These are phyloP conservation scores for Xylaria intraflava DNA, from an alignment of 495 filamentous ascomycete genomes.

Conservation along the genomic window DNA sequence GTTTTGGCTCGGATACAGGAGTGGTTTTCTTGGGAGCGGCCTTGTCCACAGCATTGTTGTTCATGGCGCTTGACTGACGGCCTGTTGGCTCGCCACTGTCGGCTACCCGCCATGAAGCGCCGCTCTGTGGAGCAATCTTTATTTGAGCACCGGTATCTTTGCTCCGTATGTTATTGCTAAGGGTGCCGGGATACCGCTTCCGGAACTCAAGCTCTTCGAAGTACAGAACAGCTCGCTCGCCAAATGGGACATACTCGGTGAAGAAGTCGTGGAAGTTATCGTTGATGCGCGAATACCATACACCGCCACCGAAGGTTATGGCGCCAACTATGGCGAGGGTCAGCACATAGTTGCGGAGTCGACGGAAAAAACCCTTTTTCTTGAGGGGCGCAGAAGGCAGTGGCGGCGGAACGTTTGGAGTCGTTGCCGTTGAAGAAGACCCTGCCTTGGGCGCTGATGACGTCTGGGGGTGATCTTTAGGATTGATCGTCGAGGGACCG, in stretches of 20 bases:
- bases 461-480: slow-evolving; percentile 55
- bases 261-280: slow-evolving; percentile 99
- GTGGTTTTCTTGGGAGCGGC: slow-evolving; percentile 26
- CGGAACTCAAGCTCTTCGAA: slow-evolving; percentile 94
- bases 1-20: slow-evolving; percentile 20
- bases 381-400: slow-evolving; percentile 44
- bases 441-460: slow-evolving; percentile 42
- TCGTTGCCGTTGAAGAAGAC: background rate
- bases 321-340: slow-evolving; percentile 65
- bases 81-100: slow-evolving; percentile 37
- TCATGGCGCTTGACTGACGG: slow-evolving; percentile 40
- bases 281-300: slow-evolving; percentile 84
- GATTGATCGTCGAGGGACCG: slow-evolving; percentile 48
- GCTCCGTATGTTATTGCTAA: slow-evolving; percentile 43
- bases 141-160: slow-evolving; percentile 62
- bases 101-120: slow-evolving; percentile 74
- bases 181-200: slow-evolving; percentile 75
- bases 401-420: slow-evolving; percentile 16
- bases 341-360: slow-evolving; percentile 57
- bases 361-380: slow-evolving; percentile 66
- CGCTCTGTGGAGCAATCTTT: slow-evolving; percentile 77
- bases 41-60: slow-evolving; percentile 25
- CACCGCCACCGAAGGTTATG: slow-evolving; percentile 75
- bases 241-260: slow-evolving; percentile 92
- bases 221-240: slow-evolving; percentile 92